A percentile compares a stretch with the other conserved stretches of the same genome.
Evolutionary conservation across 345 rosid genomes (phyloP).

Genomic region (Nasturtium officinale): DNA sequence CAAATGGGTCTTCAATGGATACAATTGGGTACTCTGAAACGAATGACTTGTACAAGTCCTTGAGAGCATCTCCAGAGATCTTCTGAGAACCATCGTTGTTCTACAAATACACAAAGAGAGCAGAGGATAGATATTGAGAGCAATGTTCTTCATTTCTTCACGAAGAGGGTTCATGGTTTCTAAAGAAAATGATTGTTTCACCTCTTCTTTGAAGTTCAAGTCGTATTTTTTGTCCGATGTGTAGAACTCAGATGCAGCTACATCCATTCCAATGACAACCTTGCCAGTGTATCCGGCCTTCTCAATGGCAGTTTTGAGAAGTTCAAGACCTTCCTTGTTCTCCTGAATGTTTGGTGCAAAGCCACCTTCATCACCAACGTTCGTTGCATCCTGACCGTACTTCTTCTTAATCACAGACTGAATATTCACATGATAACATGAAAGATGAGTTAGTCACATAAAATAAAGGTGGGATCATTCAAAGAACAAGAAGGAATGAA

Average conservation of each 20-base stretch:
- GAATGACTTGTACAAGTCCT: slow-evolving; percentile 88
- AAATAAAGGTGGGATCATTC: not conserved
- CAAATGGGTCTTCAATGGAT: slow-evolving; percentile 95
- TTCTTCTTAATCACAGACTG: slow-evolving; percentile 51
- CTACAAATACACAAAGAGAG: slow-evolving; percentile 44
- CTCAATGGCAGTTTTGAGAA: slow-evolving; percentile 87
- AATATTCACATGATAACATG: not conserved
- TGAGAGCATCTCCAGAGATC: slow-evolving; percentile 83
- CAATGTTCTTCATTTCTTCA: not conserved
- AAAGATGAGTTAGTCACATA: not conserved
- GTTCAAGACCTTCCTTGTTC: slow-evolving; percentile 95
- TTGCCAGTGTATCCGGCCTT: slow-evolving; percentile 91
- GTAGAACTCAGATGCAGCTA: slow-evolving; percentile 96
- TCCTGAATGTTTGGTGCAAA: slow-evolving; percentile 99
- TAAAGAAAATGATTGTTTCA: slow-evolving; percentile 11
- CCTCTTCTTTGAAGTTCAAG: slow-evolving; percentile 87
- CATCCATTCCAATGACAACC: slow-evolving; percentile 99
- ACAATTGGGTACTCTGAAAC: slow-evolving; percentile 84
- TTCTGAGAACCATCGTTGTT: slow-evolving; percentile 82
- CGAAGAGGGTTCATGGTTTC: not conserved
- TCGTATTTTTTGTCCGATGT: slow-evolving; percentile 74
- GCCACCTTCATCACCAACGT: slow-evolving; percentile 99
- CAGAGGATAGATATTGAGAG: not conserved
- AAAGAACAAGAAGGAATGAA: not conserved
- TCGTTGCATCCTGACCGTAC: slow-evolving; percentile 99